Conservation (phyloP, 1,284 basidiomycete genomes). For the Blastosporella zonata region DNA sequence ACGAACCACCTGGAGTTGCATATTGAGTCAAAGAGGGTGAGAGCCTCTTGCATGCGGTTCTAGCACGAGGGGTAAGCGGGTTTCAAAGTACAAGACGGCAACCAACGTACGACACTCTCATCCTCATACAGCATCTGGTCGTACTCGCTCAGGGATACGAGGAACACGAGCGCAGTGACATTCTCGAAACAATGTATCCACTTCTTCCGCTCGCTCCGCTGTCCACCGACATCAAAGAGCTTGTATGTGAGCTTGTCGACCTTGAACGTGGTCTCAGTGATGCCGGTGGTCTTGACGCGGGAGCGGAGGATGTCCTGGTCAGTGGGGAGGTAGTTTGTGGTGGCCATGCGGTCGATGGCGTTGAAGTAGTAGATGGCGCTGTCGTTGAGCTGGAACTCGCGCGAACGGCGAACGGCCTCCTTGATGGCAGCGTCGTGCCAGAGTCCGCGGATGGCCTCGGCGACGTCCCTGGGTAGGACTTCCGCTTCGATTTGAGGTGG, state of each 20-base stretch:
- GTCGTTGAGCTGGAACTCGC: conserved; percentile 97
- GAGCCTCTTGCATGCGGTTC: conserved; percentile 97
- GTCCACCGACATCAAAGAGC: conserved; percentile 94
- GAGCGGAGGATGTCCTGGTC: conserved; percentile 95
- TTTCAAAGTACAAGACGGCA: conserved; percentile 9
- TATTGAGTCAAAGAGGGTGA: conserved; percentile 95
- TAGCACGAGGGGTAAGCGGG: conserved; percentile 27
- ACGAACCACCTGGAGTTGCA: conserved; percentile 95
- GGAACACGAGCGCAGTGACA: conserved; percentile 92
- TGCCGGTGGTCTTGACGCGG: conserved; percentile 95
- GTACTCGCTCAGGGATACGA: conserved; percentile 93
- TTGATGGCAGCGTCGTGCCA: conserved; percentile 89
- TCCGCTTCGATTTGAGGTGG: conserved; percentile 87
- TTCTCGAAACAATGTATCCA: conserved; percentile 98
- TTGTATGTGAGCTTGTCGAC: conserved; percentile 92
- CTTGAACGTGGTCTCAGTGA: conserved; percentile 93
- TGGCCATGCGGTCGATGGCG: conserved; percentile 81
- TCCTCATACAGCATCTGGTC: conserved; percentile 94
- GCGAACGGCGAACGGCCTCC: conserved; percentile 80
- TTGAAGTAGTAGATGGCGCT: conserved; percentile 96
- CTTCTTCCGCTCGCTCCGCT: conserved; percentile 91
- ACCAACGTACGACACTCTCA: conserved; percentile 77
- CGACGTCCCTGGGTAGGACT: conserved; percentile 73
- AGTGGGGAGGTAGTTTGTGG: conserved; percentile 77
- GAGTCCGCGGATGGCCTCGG: conserved; percentile 79